Evolutionary conservation across 2,329 filamentous ascomycete genomes (phyloP), one percentile per base, ranked within the genome.

Genomic region (Aspergillus luchuensis): DNA sequence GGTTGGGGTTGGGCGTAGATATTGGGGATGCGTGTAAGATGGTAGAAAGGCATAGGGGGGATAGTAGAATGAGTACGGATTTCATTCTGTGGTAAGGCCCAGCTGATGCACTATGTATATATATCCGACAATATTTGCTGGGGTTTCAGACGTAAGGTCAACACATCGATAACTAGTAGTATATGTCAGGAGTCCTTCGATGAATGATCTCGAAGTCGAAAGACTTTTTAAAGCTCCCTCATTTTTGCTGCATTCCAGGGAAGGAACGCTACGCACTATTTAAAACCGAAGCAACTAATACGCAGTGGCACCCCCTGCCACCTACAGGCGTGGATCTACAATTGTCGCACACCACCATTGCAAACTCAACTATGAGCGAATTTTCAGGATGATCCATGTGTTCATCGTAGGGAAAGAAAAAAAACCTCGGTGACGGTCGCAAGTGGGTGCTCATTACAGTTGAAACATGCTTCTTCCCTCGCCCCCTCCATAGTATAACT

Each of bases 361-460:
- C 38, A 19, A 23, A 41, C 11, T n/a, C 13, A 13, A 45, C 53
- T 56, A 56, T 56, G 53, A 56, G 53, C 53, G 53, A 56, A 56
- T 56, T 47, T 36, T 10, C 11, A 13, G 13, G 53, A 21, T 21
- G 21, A 28, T 10, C 39, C 41, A 25, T 28, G 23, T 13, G 5
- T 43, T 25, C 23, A 8, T 30, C 28, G 10, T 39, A 53, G 33
- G 5, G 10, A 11, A 33, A 11, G 30, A 33, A 33, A 11, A 33
- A 11, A 5, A 36, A 15, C 2, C 15, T 17, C 10, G 53, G 53
- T 11, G 39, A 30, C 28, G 28, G 28, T 30, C n/a, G n/a, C 11
- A 11, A 36, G 33, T 47, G 23, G 39, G 45, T 56, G 39, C 28
- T 25, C 5, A 15, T 21, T 43, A 30, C 7, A 15, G 23, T 21